Evolutionary conservation across 163 green algal species (phyloP).

Genomic region (Scenedesmus sp.): DNA sequence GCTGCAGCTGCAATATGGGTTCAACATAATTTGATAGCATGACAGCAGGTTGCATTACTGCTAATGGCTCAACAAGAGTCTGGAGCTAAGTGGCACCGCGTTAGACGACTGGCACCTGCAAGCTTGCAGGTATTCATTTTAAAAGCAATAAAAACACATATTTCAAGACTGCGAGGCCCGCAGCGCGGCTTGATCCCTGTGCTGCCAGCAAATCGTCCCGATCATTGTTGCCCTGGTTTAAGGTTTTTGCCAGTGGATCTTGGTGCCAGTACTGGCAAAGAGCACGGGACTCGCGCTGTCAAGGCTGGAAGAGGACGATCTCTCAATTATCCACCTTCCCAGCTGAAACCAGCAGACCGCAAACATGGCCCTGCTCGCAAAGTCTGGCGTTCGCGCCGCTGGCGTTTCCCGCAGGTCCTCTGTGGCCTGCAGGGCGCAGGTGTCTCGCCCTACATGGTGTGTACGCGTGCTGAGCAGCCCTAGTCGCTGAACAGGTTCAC

Average conservation of each 20-base stretch:
- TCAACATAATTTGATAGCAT: no score
- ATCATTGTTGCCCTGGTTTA: not conserved
- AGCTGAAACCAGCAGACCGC: conserved; percentile 7
- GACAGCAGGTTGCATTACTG: not conserved
- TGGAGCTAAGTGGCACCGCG: not conserved
- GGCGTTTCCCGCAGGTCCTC: conserved; percentile 11
- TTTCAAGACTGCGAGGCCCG: no score
- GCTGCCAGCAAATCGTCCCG: not conserved
- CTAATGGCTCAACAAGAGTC: not conserved
- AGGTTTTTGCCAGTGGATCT: not conserved
- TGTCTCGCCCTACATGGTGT: conserved; percentile 14
- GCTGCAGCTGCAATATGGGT: no score
- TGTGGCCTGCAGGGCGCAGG: not conserved
- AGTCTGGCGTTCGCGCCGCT: conserved; percentile 9
- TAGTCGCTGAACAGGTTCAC: not conserved
- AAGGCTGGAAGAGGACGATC: conserved; percentile 4
- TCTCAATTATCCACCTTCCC: conserved; percentile 15
- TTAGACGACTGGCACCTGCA: not conserved
- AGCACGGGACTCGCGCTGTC: not conserved
- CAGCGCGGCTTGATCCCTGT: not conserved
- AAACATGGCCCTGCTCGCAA: conserved; percentile 19
- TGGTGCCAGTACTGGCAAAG: conserved; percentile 13
- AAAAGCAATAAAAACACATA: no score
- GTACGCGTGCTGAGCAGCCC: not conserved
- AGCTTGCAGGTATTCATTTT: no score